Base-by-base conservation (phyloP, 2,329 filamentous ascomycete species). In the Colletotrichum destructivum region DNA sequence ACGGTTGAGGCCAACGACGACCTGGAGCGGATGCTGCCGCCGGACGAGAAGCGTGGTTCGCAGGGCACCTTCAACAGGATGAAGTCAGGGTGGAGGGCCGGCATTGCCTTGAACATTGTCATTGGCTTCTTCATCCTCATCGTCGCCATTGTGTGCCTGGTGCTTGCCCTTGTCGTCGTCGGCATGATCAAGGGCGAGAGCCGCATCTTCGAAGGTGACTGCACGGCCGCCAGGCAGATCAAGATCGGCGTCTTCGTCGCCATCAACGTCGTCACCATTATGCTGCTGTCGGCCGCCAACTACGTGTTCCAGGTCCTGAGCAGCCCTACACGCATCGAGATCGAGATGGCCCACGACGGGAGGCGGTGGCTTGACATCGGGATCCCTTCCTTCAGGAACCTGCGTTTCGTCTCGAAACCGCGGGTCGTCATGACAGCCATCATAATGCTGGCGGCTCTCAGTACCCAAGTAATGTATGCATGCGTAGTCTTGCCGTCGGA, bases 261-360 rank as follows among this genome's bases (percentile, higher is more conserved):
- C 23, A 82, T 88, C 71, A 88, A 85, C 76, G 75, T 84, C 2
- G 79, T 85, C 52, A 80, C 79, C 9, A 75, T 86, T 6, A 78
- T 82, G 5, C 73, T 88, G 23, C 76, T 89, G 15, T 84, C 84
- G 0, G 85, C 84, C 3, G 87, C 84, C 13, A 88, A 88, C 78
- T 89, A 89, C 75, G 81, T 82, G 49, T 86, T 88, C 69, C 88
- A 89, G 76, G 81, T 88, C n/a, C 83, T 89, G 15, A 83, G 81
- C 74, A 88, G 87, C 73, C 88, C 88, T 7, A 88, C 86, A 9
- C 82, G 87, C 51, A 77, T 77, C 13, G 87, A 89, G 74, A 76
- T 89, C 11, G 79, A 83, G 38, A 76, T 74, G 15, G 87, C 87
- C 6, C 88, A 89, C 73, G 79, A 78, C 13, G 79, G 77, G 44